Evolutionary conservation across 345 rosid genomes (phyloP).

Genomic region (Pseudoturritis turrita): DNA sequence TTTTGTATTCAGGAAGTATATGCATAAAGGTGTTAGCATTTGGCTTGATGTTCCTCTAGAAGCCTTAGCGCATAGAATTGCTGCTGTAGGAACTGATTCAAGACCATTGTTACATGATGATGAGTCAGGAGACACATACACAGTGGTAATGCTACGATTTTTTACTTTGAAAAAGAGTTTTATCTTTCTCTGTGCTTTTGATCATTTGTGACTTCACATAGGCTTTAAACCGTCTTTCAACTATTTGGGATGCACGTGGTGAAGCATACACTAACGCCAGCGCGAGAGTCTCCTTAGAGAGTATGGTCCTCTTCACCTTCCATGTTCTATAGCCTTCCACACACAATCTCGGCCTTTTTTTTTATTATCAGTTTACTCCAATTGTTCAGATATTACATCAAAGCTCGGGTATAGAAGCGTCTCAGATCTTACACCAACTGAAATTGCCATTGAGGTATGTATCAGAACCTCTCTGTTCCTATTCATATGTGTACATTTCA

Average conservation of each 20-base stretch:
- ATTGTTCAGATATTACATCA: constrained; percentile 59
- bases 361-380: neutral
- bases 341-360: neutral
- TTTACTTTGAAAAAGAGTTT: neutral
- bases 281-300: constrained; percentile 69
- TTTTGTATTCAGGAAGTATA: constrained; percentile 49
- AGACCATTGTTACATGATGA: constrained; percentile 75
- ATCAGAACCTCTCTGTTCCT: constrained; percentile 4
- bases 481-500: neutral
- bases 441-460: constrained; percentile 60
- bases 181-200: neutral
- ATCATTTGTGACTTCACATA: constrained; percentile 20
- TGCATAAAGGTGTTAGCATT: constrained; percentile 78
- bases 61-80: constrained; percentile 84
- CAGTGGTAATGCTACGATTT: constrained; percentile 37
- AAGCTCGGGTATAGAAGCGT: constrained; percentile 58
- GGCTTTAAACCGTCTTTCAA: constrained; percentile 69
- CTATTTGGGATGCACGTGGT: constrained; percentile 61
- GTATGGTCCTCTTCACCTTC: constrained; percentile 36
- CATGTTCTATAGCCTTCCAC: neutral
- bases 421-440: constrained; percentile 54
- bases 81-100: constrained; percentile 84
- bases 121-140: constrained; percentile 69
- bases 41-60: constrained; percentile 96
- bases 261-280: constrained; percentile 64